Conservation (phyloP, 2,329 filamentous ascomycete genomes). For the Diaporthe helianthi region DNA sequence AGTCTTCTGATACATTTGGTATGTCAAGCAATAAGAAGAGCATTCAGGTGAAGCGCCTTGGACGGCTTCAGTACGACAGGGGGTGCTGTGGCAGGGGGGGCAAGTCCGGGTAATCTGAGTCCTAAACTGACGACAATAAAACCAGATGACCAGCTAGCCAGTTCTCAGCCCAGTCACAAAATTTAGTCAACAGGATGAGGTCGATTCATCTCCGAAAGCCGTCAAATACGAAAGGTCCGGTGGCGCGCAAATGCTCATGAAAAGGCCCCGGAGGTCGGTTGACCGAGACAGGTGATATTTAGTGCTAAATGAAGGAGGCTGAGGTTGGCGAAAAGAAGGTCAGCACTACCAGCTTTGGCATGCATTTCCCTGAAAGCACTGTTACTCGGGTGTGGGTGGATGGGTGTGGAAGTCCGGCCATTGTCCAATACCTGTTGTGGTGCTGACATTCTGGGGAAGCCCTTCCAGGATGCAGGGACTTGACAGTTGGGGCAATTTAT, state of each 20-base stretch:
- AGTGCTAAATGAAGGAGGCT: slow-evolving; percentile 6
- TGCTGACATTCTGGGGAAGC: neutral
- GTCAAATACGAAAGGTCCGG: neutral
- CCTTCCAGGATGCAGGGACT: neutral
- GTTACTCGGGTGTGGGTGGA: neutral
- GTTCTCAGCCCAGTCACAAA: neutral
- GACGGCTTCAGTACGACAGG: too few species aligned
- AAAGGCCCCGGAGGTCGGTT: neutral
- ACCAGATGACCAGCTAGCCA: neutral
- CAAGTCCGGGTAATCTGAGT: neutral
- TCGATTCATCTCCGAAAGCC: neutral
- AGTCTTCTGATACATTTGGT: neutral
- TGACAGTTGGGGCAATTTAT: neutral
- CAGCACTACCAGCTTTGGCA: slow-evolving; percentile 4
- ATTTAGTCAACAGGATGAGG: neutral
- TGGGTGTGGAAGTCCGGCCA: neutral
- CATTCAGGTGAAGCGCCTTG: neutral
- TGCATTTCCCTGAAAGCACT: neutral
- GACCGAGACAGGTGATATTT: neutral
- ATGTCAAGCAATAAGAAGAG: neutral
- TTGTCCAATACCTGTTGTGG: neutral
- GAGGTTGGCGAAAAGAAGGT: slow-evolving; percentile 8
- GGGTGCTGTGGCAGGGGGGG: too few species aligned
- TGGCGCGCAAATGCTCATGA: neutral
- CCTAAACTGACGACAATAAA: neutral